Conservation (phyloP, 768 basidiomycete genomes). For the Inosperma sp. region DNA sequence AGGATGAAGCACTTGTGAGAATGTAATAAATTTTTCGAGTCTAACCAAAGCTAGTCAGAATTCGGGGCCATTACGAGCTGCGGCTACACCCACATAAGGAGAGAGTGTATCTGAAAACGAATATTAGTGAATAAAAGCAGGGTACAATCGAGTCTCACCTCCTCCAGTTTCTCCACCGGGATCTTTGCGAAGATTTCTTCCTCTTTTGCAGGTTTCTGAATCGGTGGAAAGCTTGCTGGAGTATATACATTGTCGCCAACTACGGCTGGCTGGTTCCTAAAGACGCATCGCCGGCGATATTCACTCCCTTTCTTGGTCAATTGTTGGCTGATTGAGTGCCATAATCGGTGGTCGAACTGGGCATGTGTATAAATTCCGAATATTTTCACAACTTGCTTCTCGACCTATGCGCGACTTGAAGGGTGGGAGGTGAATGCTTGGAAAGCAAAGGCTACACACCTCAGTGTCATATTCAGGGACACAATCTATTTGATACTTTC, state of each 20-base stretch:
- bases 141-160: constrained; percentile 32
- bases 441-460: constrained; percentile 14
- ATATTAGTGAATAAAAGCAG: not conserved
- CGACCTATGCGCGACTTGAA: constrained; percentile 16
- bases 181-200: constrained; percentile 27
- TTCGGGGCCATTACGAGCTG: not conserved
- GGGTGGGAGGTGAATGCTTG: not conserved
- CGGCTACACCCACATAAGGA: constrained; percentile 48
- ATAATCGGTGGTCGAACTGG: constrained; percentile 34
- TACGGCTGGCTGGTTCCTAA: constrained; percentile 38
- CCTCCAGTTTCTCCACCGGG: constrained; percentile 43
- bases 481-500: constrained; percentile 46
- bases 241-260: constrained; percentile 36
- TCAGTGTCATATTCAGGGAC: constrained; percentile 33
- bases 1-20: constrained; percentile 32
- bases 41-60: constrained; percentile 14
- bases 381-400: constrained; percentile 34
- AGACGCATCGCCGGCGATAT: constrained; percentile 45
- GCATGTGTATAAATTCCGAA: constrained; percentile 40
- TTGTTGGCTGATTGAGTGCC: constrained; percentile 37
- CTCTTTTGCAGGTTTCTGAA: constrained; percentile 22
- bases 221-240: constrained; percentile 47
- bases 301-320: constrained; percentile 41
- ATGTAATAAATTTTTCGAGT: constrained; percentile 45
- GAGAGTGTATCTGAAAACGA: constrained; percentile 44